Base-by-base conservation (phyloP, 2,329 filamentous ascomycete species). In the Cladorrhinum sp. region DNA sequence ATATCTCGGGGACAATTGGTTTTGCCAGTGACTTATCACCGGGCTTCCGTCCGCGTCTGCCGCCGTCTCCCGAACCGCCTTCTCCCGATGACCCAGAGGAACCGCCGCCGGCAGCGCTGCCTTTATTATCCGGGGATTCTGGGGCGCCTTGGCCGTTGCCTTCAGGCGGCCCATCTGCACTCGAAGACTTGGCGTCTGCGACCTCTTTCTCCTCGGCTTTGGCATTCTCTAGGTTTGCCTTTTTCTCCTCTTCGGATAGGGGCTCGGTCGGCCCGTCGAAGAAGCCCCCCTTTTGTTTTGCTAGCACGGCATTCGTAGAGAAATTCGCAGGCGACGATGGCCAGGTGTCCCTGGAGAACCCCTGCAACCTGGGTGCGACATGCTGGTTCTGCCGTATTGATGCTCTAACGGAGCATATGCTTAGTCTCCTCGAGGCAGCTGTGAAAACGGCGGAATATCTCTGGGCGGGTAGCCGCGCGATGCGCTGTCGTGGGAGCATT, bases 1-100 rank as follows among this genome's bases (percentile, higher is more conserved):
- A 99, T 49, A 97, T 88, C 64, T 99, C 95, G 14, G 95, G 95
- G 14, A 98, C 89, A 2, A 89, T 86, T 1, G 92, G 90, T 77
- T 98, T 98, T 69, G 92, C 86, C 42, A 98, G 81, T 23, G 90
- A 87, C 70, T 86, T 87, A 62, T 95, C 91, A n/a, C 74, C 71
- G 33, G 86, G 82, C 72, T 90, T 93, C 67, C 86, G 84, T 58
- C 91, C 87, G 71, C 86, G 90, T 75, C 86, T 89, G 55, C 89
- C 86, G 23, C 88, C 83, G 67, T 88, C 86, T 42, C 84, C 80
- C 2, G 33, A 36, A 7, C 80, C 76, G 9, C 84, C 82, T 66
- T 89, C 86, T 58, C 81, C 81, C 4, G 58, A 39, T 2, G 80
- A 78, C 7, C 82, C 79, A 62, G 74, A 80, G 66, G 79, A 77